Percentiles rank a stretch among this genome's conserved stretches.
These are phyloP conservation scores for Phytophthora colocasiae DNA, from an alignment of 352 stramenopile genomes.

Conservation along the genomic window DNA sequence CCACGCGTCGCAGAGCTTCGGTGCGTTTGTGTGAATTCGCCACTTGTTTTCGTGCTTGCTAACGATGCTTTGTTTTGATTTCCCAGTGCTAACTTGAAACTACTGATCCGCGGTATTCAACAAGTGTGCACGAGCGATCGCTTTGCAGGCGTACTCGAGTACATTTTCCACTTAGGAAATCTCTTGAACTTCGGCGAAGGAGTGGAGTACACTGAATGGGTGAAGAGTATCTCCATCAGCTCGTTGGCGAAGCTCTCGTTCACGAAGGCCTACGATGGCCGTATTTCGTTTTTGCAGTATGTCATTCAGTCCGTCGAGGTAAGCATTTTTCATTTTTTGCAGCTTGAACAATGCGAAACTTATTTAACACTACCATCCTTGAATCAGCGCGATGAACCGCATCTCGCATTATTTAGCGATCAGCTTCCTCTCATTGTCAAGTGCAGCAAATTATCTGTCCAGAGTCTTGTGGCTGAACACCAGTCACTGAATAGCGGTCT, in stretches of 20 bases:
- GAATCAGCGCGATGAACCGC: conserved; percentile 62
- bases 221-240: conserved; percentile 78
- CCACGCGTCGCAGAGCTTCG: conserved; percentile 74
- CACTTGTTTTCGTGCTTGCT: conserved; percentile 3
- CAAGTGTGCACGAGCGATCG: conserved; percentile 75
- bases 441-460: conserved; percentile 73
- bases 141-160: conserved; percentile 69
- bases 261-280: conserved; percentile 80
- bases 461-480: conserved; percentile 63
- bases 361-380: conserved; percentile 9
- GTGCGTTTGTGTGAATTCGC: conserved; percentile 32
- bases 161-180: conserved; percentile 79
- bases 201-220: conserved; percentile 47
- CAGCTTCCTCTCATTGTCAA: conserved; percentile 70
- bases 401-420: conserved; percentile 64
- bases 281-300: conserved; percentile 82
- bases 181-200: conserved; percentile 71
- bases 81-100: conserved; percentile 60
- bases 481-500: conserved; percentile 63
- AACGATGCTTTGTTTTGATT: conserved; percentile 1
- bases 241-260: conserved; percentile 83
- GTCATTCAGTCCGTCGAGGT: conserved; percentile 79
- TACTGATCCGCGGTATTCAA: conserved; percentile 72
- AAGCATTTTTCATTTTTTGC: conserved; percentile 2
- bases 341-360: background rate